Percentiles rank a stretch among this genome's conserved stretches.
These are phyloP conservation scores for Fusarium fracticaudum DNA, from an alignment of 2,329 filamentous ascomycete species.

Conservation along the genomic window DNA sequence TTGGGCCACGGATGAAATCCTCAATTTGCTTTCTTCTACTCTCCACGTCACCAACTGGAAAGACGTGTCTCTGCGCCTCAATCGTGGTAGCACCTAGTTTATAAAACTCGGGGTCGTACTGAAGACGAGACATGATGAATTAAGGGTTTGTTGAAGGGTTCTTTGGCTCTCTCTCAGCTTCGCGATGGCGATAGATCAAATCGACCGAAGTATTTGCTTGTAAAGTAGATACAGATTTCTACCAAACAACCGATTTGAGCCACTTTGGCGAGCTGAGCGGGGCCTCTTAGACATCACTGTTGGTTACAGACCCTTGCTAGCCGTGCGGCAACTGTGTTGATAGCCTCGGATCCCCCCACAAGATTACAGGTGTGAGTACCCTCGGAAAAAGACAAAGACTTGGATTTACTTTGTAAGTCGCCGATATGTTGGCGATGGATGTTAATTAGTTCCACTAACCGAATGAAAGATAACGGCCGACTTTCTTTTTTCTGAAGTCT, in stretches of 20 bases:
- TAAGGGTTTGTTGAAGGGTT: rapidly evolving
- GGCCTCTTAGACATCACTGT: rapidly evolving
- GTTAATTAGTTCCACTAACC: background rate
- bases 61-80: background rate
- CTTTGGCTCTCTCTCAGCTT: background rate
- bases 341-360: background rate
- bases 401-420: background rate
- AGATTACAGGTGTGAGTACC: background rate
- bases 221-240: background rate
- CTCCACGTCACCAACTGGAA: background rate
- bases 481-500: background rate
- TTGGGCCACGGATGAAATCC: background rate
- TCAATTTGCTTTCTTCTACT: background rate
- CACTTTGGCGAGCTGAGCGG: background rate
- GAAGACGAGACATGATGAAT: background rate
- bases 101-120: background rate
- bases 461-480: background rate
- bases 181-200: too few species aligned
- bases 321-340: background rate
- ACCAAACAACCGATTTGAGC: rapidly evolving
- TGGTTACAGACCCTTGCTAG: background rate
- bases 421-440: background rate
- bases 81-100: background rate
- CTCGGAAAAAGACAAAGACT: background rate
- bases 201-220: too few species aligned